Conservation (phyloP, 768 basidiomycete species). For the Cystofilobasidium bisporidii region DNA sequence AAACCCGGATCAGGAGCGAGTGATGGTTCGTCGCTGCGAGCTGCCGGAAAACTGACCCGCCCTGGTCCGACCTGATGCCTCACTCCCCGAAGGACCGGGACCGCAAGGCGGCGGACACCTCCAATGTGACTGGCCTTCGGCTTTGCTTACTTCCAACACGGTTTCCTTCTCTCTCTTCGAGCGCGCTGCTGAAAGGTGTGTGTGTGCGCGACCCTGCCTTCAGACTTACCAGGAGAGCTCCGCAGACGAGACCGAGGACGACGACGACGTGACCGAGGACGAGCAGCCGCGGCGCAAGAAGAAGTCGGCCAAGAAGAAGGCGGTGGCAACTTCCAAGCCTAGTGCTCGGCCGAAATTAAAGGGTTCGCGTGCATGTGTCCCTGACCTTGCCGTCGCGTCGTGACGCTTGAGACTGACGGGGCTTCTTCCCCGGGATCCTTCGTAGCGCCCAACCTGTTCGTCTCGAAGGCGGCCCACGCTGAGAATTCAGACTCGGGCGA, state of each 20-base stretch:
- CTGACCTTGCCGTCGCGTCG: not conserved
- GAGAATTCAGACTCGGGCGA: constrained; percentile 34
- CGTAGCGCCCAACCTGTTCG: constrained; percentile 32
- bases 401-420: not conserved
- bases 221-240: constrained; percentile 28
- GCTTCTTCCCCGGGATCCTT: not conserved
- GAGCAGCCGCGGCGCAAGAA: constrained; percentile 7
- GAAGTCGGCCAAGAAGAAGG: constrained; percentile 29
- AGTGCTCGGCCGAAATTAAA: constrained; percentile 1
- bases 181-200: not conserved
- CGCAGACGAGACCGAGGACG: constrained; percentile 30
- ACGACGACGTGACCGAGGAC: constrained; percentile 33
- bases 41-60: not conserved
- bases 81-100: constrained; percentile 4
- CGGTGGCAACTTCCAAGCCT: not conserved
- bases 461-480: constrained; percentile 27
- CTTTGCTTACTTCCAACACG: too few relatives aligned
- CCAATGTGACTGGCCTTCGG: too few relatives aligned
- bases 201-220: too few relatives aligned
- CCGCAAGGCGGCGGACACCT: not conserved
- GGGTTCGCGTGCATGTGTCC: not conserved
- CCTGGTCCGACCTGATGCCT: not conserved
- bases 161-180: not conserved
- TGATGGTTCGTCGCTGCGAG: too few relatives aligned
- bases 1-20: too few relatives aligned